Base-by-base conservation (phyloP, 176 grass and related monocot genomes). In the Tillandsia leiboldiana region DNA sequence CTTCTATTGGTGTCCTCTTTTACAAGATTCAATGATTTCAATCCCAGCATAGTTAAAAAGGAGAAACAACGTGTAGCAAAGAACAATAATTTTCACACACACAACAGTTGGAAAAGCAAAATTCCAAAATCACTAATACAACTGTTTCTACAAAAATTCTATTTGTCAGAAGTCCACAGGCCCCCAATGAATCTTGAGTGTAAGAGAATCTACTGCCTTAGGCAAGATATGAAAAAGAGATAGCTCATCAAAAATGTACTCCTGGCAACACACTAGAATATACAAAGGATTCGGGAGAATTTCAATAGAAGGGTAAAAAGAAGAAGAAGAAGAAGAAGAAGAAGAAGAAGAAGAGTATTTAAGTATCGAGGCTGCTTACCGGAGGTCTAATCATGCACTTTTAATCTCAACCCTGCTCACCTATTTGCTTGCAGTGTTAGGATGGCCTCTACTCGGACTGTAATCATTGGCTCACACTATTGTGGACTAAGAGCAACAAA, bases 291-390 rank as follows among this genome's bases (percentile, higher is more conserved):
- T 61, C 56, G 1, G 56, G 56, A 58, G 56, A 20, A 18, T 61
- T 18, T 42, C 33, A 42, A 42, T 6, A 42, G 33, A 70, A 75
- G 49, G 56, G 69, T 33, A 69, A 49, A 65, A 65, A 73, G 20
- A 50, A 66, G 64, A 51, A 73, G 26, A 59, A 73, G 65, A 71
- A 66, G 65, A 74, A n/a, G 69, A 50, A 66, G 64, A 51, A 73
- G 26, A 59, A 73, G 65, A 71, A 66, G 65, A 74, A n/a, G 69
- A 77, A 71, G 47, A 56, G 88, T 91, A 77, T 67, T 90, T 65
- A 15, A 72, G 72, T 86, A 73, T 81, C 8, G 54, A 81, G 29
- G 50, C 24, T 50, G 72, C 81, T 73, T 64, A 68, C 69, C 5
- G 51, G 48, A 24, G 65, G 50, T 61, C 56, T 53, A 53, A 20